A percentile compares a stretch with the other conserved stretches of the same genome.
These are phyloP conservation scores for Aegilops longissima DNA, from an alignment of 176 grass and related monocot species.

Conservation along the genomic window DNA sequence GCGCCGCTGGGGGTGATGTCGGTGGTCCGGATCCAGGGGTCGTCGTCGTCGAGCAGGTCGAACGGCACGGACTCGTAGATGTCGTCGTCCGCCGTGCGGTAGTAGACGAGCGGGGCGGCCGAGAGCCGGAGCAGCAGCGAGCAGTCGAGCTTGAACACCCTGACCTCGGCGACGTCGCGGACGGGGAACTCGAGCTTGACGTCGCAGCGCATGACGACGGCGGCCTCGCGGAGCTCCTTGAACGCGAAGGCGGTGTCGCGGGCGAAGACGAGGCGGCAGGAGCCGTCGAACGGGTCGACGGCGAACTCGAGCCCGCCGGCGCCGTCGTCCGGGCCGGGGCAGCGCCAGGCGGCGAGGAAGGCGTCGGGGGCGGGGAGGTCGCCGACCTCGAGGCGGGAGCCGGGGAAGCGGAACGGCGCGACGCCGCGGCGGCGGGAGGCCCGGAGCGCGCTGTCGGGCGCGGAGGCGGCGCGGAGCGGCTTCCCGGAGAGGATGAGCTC, in stretches of 20 bases:
- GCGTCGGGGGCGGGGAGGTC: slow-evolving; percentile 22
- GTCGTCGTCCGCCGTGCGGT: slow-evolving; percentile 79
- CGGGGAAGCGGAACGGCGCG: slow-evolving; percentile 60
- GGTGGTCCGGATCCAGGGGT: slow-evolving; percentile 76
- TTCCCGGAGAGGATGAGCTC: slow-evolving; percentile 43
- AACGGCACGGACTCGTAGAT: slow-evolving; percentile 57
- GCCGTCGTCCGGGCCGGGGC: slow-evolving; percentile 22
- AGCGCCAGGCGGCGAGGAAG: slow-evolving; percentile 69
- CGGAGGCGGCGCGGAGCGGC: slow-evolving; percentile 39
- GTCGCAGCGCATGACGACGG: slow-evolving; percentile 54
- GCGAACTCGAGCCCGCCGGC: slow-evolving; percentile 47
- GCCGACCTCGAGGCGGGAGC: slow-evolving; percentile 62
- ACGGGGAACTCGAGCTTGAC: slow-evolving; percentile 69
- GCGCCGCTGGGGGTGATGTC: slow-evolving; percentile 66
- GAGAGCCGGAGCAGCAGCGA: slow-evolving; percentile 54
- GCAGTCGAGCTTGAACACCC: slow-evolving; percentile 24
- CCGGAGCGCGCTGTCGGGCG: slow-evolving; percentile 53
- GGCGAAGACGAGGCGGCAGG: slow-evolving; percentile 62
- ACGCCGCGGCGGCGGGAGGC: slow-evolving; percentile 40
- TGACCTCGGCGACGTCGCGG: slow-evolving; percentile 59
- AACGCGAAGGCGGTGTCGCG: slow-evolving; percentile 60
- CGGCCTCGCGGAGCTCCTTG: slow-evolving; percentile 19
- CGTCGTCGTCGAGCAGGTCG: slow-evolving; percentile 71
- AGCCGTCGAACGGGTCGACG: slow-evolving; percentile 73
- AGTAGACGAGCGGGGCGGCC: slow-evolving; percentile 41